A percentile compares a stretch with the other conserved stretches of the same genome.
phyloP scores from a whole-genome alignment of 2,329 filamentous ascomycete genomes.

The Fusarium sp. region DNA sequence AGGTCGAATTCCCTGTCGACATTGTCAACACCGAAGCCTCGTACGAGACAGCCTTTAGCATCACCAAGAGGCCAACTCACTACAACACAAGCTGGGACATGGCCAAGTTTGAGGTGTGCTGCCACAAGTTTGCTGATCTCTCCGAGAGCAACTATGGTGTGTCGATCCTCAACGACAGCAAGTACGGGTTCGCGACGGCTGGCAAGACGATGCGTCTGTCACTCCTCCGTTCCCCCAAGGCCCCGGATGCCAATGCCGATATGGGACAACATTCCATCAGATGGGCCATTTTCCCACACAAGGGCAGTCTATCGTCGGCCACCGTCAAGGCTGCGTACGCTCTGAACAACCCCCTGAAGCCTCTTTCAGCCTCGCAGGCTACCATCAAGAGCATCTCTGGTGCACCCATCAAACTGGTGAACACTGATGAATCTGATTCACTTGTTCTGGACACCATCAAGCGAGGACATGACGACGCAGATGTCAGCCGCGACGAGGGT shows the following conservation, averaged over 20 bases:
- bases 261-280: constrained; percentile 91
- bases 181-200: constrained; percentile 93
- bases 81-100: constrained; percentile 99
- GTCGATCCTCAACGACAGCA: constrained; percentile 92
- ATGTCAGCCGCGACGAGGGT: constrained; percentile 71
- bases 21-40: constrained; percentile 90
- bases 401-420: constrained; percentile 74
- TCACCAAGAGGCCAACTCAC: constrained; percentile 90
- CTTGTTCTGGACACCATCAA: constrained; percentile 91
- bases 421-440: constrained; percentile 64
- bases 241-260: constrained; percentile 91
- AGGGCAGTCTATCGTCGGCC: constrained; percentile 74
- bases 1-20: constrained; percentile 97
- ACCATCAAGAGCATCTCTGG: constrained; percentile 43
- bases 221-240: constrained; percentile 88
- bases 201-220: constrained; percentile 92
- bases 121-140: constrained; percentile 92
- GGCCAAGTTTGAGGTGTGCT: constrained; percentile 98
- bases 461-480: constrained; percentile 88
- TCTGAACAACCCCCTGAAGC: constrained; percentile 84
- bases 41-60: constrained; percentile 95
- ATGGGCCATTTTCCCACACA: constrained; percentile 91
- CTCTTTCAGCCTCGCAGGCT: constrained; percentile 46
- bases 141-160: constrained; percentile 91
- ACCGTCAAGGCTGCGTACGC: constrained; percentile 88